Conservation (phyloP, 2,329 filamentous ascomycete species). For the Colletotrichum tanaceti region DNA sequence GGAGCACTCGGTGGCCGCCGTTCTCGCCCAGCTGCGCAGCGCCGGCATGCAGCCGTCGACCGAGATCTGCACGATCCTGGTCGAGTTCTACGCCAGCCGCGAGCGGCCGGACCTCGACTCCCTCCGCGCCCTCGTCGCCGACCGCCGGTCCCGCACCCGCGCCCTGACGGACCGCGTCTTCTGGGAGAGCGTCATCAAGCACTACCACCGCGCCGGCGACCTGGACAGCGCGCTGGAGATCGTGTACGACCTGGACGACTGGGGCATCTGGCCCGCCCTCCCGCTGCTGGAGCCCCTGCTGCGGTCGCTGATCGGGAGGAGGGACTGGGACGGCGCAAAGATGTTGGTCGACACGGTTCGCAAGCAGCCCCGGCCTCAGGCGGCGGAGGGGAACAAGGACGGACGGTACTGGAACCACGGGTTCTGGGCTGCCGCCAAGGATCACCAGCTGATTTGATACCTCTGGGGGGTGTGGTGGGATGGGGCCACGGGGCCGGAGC, state of each 20-base stretch:
- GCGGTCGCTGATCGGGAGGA: constrained; percentile 28
- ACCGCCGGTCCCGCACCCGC: constrained; percentile 49
- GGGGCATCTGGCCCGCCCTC: constrained; percentile 44
- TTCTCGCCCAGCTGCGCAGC: constrained; percentile 71
- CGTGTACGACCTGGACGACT: constrained; percentile 58
- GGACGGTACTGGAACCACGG: constrained; percentile 59
- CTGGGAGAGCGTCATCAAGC: constrained; percentile 41
- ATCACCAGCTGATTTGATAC: constrained; percentile 52
- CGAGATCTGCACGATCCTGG: constrained; percentile 80
- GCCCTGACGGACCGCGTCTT: constrained; percentile 44
- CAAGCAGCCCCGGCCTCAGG: constrained; percentile 26
- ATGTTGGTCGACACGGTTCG: constrained; percentile 49
- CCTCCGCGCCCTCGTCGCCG: constrained; percentile 70
- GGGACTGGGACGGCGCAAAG: constrained; percentile 46
- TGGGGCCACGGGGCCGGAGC: no score
- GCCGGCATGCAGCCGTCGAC: constrained; percentile 65
- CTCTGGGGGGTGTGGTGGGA: background rate
- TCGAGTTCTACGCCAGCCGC: constrained; percentile 73
- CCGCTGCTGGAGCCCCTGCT: constrained; percentile 39
- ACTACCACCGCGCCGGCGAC: constrained; percentile 37
- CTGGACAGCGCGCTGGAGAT: constrained; percentile 47
- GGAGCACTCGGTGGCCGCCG: constrained; percentile 64
- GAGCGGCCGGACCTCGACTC: constrained; percentile 68
- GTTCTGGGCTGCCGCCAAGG: constrained; percentile 61
- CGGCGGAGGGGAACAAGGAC: constrained; percentile 14